phyloP scores from a whole-genome alignment of 192 early-diverging fungal genomes.

The Coemansia sp. region DNA sequence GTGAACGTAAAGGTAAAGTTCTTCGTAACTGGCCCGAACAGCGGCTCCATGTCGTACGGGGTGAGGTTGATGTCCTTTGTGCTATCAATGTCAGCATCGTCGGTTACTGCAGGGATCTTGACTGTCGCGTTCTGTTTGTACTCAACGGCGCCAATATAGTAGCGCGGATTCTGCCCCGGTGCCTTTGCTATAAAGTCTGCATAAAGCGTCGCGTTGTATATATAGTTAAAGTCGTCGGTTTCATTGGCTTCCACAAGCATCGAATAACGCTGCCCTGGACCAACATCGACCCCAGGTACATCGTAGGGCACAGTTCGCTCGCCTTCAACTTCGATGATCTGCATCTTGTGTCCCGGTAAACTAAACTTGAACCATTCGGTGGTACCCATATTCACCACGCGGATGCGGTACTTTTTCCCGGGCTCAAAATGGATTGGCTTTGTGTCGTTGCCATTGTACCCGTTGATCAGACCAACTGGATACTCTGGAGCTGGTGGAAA shows the following conservation, averaged over 20 bases:
- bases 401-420: slow-evolving; percentile 18
- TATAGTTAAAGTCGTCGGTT: slow-evolving; percentile 18
- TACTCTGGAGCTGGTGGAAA: not conserved
- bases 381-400: slow-evolving; percentile 14
- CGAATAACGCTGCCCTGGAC: slow-evolving; percentile 21
- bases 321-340: slow-evolving; percentile 15
- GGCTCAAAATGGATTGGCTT: slow-evolving; percentile 6
- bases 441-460: slow-evolving; percentile 9
- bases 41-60: slow-evolving; percentile 1
- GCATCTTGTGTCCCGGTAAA: slow-evolving; percentile 17
- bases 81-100: not conserved
- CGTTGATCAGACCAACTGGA: slow-evolving; percentile 14
- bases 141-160: slow-evolving; percentile 6
- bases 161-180: slow-evolving; percentile 6
- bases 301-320: not conserved
- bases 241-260: slow-evolving; percentile 17
- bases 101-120: not conserved
- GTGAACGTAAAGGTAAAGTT: not conserved
- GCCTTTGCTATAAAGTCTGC: not conserved
- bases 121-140: slow-evolving; percentile 1
- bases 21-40: slow-evolving; percentile 2
- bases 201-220: slow-evolving; percentile 9
- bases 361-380: slow-evolving; percentile 14
- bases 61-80: slow-evolving; percentile 1
- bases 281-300: slow-evolving; percentile 8